phyloP scores from a whole-genome alignment of 163 green algal genomes.

The Scenedesmus sp. region DNA sequence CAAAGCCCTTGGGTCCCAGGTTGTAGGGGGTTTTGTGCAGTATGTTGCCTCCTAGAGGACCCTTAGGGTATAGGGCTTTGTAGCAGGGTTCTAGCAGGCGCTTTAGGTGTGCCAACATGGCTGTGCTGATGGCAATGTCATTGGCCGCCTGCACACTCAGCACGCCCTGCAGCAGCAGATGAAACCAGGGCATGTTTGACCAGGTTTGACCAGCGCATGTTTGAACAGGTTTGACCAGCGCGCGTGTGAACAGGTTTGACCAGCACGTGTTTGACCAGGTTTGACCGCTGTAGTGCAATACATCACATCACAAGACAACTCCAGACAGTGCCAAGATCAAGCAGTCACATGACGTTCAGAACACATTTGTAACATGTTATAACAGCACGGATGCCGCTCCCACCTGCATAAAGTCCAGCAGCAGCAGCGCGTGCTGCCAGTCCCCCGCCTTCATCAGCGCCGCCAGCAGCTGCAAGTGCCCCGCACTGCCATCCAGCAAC shows the following conservation, averaged over 20 bases:
- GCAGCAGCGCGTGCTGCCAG: slow-evolving; percentile 59
- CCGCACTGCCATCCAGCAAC: slow-evolving; percentile 14
- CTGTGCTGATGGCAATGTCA: slow-evolving; percentile 34
- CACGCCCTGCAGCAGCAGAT: neutral
- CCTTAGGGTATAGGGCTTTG: slow-evolving; percentile 41
- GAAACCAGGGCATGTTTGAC: neutral
- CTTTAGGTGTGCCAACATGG: slow-evolving; percentile 43
- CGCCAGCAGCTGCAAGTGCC: slow-evolving; percentile 68
- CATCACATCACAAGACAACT: neutral
- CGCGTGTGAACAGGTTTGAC: neutral
- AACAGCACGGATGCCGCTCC: neutral
- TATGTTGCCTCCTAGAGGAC: neutral
- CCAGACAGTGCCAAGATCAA: neutral
- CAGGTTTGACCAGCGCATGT: neutral
- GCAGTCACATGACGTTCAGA: neutral
- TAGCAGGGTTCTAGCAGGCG: slow-evolving; percentile 4
- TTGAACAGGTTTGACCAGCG: neutral
- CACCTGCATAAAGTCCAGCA: slow-evolving; percentile 67
- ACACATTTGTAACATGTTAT: neutral
- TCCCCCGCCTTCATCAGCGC: slow-evolving; percentile 66
- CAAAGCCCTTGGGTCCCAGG: neutral
- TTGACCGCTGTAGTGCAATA: neutral
- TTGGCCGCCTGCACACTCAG: slow-evolving; percentile 11
- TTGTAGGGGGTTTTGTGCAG: slow-evolving; percentile 11
- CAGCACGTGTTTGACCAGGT: neutral